Conservation (phyloP, 192 early-diverging fungal species). For the Irineochytrium annulatum region DNA sequence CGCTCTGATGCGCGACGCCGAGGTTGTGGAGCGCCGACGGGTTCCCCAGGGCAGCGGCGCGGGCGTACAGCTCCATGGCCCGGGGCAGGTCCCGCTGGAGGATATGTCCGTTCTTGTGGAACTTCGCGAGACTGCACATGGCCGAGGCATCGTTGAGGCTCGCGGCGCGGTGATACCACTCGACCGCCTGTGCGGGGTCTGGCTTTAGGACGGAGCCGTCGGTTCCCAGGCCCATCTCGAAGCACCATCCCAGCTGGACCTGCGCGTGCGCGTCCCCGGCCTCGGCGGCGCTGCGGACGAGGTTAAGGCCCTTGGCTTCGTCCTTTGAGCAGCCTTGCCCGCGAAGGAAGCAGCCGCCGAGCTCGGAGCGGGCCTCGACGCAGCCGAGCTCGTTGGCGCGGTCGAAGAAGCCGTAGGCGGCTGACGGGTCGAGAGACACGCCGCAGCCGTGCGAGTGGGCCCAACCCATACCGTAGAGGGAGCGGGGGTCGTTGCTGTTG, state of each 20-base stretch:
- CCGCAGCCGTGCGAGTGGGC: too few relatives aligned
- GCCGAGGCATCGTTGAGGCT: slow-evolving; percentile 17
- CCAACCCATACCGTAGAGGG: too few relatives aligned
- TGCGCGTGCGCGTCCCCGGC: slow-evolving; percentile 9
- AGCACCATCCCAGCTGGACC: slow-evolving; percentile 2
- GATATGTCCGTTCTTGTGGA: too few relatives aligned
- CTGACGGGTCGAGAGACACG: too few relatives aligned
- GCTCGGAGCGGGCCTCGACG: too few relatives aligned
- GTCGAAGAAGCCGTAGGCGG: too few relatives aligned
- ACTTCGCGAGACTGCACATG: slow-evolving; percentile 21
- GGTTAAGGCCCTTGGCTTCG: too few relatives aligned
- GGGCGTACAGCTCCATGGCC: slow-evolving; percentile 10
- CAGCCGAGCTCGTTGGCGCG: too few relatives aligned
- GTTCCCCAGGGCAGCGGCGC: slow-evolving; percentile 3
- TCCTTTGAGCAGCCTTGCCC: too few relatives aligned
- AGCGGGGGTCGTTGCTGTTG: too few relatives aligned
- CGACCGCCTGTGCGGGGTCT: background rate
- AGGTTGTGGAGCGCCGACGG: slow-evolving; percentile 6
- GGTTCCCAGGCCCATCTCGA: background rate
- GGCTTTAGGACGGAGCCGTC: background rate
- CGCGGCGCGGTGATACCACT: background rate
- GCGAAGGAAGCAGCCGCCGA: too few relatives aligned
- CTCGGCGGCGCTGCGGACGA: slow-evolving; percentile 10
- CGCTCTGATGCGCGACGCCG: background rate
- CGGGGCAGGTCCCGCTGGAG: slow-evolving; percentile 7